phyloP scores from a whole-genome alignment of 2,329 filamentous ascomycete species.

The Exophiala bonariae region DNA sequence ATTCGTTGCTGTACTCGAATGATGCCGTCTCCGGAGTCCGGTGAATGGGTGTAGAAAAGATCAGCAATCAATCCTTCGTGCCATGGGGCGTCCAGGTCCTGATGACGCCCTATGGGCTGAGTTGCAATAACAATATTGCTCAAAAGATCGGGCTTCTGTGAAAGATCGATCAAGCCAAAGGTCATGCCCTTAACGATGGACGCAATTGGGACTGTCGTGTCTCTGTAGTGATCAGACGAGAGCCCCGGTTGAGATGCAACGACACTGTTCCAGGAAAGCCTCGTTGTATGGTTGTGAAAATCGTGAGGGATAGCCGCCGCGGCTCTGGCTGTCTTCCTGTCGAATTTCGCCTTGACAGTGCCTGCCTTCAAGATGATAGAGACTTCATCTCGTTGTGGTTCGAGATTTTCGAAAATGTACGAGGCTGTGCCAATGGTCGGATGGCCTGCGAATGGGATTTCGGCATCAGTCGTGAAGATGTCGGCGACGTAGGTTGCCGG shows the following conservation, averaged over 20 bases:
- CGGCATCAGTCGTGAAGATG: constrained; percentile 53
- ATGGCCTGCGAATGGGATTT: constrained; percentile 59
- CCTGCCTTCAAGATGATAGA: constrained; percentile 3
- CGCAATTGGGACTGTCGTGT: not conserved
- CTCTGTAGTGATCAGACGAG: not conserved
- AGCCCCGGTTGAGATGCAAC: constrained; percentile 6
- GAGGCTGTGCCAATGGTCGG: constrained; percentile 57
- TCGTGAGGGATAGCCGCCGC: constrained; percentile 10
- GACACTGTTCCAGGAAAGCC: constrained; percentile 3
- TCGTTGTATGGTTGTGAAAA: not conserved
- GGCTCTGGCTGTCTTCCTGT: not conserved
- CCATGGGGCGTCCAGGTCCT: not conserved
- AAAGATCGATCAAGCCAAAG: constrained; percentile 2
- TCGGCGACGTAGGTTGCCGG: constrained; percentile 37
- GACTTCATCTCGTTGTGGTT: not conserved
- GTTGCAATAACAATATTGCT: not conserved
- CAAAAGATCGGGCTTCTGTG: not conserved
- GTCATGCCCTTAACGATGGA: constrained; percentile 7
- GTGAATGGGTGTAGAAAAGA: constrained; percentile 1
- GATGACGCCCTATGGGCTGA: not conserved
- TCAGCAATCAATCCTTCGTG: not conserved
- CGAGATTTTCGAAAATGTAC: constrained; percentile 38
- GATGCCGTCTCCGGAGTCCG: constrained; percentile 1
- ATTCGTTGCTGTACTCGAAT: constrained; percentile 2
- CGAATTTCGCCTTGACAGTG: constrained; percentile 1